phyloP scores from a whole-genome alignment of 23 red algal genomes.

The Porphyridium purpureum region DNA sequence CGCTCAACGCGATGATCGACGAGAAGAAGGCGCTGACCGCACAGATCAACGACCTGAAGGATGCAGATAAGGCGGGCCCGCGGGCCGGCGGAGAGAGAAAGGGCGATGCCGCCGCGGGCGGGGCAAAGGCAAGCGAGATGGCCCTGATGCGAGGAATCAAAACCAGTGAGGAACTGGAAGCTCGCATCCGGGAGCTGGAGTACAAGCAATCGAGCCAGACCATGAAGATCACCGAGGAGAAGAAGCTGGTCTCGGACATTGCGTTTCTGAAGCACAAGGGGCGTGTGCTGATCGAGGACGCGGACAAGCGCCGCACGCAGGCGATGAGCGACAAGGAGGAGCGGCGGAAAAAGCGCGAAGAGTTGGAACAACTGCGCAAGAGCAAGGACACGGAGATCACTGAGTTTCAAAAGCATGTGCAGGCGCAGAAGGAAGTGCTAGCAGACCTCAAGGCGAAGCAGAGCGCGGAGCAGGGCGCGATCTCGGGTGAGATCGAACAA shows the following conservation, averaged over 20 bases:
- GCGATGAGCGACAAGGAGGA: slow-evolving; percentile 27
- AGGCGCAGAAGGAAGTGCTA: slow-evolving; percentile 28
- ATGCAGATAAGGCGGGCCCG: slow-evolving; percentile 9
- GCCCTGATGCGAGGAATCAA: slow-evolving; percentile 22
- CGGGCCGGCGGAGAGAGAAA: background rate
- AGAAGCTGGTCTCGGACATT: slow-evolving; percentile 40
- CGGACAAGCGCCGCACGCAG: slow-evolving; percentile 13
- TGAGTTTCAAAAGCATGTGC: slow-evolving; percentile 22
- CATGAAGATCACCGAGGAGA: slow-evolving; percentile 28
- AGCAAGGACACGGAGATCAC: slow-evolving; percentile 21
- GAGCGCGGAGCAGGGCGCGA: slow-evolving; percentile 18
- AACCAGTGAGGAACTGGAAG: slow-evolving; percentile 31
- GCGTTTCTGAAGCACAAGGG: slow-evolving; percentile 31
- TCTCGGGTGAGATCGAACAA: slow-evolving; percentile 11
- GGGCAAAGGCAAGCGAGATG: slow-evolving; percentile 23
- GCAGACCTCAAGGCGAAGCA: slow-evolving; percentile 12
- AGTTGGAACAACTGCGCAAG: slow-evolving; percentile 29
- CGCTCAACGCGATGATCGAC: slow-evolving; percentile 27
- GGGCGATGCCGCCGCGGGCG: background rate
- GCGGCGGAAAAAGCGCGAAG: slow-evolving; percentile 14
- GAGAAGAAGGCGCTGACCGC: slow-evolving; percentile 19
- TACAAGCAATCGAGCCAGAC: slow-evolving; percentile 15
- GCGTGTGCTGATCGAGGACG: slow-evolving; percentile 22
- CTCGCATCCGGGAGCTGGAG: slow-evolving; percentile 31
- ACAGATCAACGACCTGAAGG: slow-evolving; percentile 20